A percentile compares a stretch with the other conserved stretches of the same genome.
phyloP scores from a whole-genome alignment of 192 early-diverging fungal genomes.

The Allomyces arbusculus region DNA sequence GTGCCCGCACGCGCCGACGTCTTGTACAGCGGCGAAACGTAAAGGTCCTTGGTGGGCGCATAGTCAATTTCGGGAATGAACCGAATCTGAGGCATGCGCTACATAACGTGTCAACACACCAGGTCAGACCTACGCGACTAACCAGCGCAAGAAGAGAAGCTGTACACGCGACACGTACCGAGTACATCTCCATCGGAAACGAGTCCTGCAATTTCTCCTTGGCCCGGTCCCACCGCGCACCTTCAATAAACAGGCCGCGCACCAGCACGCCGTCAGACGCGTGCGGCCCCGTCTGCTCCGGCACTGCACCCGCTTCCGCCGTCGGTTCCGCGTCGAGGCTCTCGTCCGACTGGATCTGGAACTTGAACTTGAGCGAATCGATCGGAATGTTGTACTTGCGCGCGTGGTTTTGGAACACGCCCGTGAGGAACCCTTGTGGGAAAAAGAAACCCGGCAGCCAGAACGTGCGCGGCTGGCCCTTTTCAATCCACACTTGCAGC shows the following conservation, averaged over 20 bases:
- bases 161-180: constrained; percentile 14
- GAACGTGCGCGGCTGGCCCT: constrained; percentile 31
- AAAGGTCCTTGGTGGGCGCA: constrained; percentile 11
- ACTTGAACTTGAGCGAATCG: constrained; percentile 30
- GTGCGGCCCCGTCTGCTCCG: not conserved
- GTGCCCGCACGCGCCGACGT: constrained; percentile 37
- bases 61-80: constrained; percentile 28
- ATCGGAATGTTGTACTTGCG: constrained; percentile 36
- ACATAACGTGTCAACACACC: not conserved
- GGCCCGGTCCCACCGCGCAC: constrained; percentile 34
- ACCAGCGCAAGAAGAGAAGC: not conserved
- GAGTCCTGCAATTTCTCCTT: constrained; percentile 30
- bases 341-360: constrained; percentile 18
- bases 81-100: constrained; percentile 33
- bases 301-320: not conserved
- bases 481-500: constrained; percentile 19
- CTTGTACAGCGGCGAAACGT: constrained; percentile 38
- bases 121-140: not conserved
- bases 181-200: constrained; percentile 44
- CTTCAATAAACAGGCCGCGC: constrained; percentile 31
- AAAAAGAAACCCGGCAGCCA: constrained; percentile 47
- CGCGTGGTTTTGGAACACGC: constrained; percentile 38
- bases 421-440: constrained; percentile 42
- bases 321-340: constrained; percentile 5
- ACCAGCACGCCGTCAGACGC: constrained; percentile 28